Evolutionary conservation across 768 basidiomycete species (phyloP), one percentile per base, ranked within the genome.

Genomic region (Imleria badia): DNA sequence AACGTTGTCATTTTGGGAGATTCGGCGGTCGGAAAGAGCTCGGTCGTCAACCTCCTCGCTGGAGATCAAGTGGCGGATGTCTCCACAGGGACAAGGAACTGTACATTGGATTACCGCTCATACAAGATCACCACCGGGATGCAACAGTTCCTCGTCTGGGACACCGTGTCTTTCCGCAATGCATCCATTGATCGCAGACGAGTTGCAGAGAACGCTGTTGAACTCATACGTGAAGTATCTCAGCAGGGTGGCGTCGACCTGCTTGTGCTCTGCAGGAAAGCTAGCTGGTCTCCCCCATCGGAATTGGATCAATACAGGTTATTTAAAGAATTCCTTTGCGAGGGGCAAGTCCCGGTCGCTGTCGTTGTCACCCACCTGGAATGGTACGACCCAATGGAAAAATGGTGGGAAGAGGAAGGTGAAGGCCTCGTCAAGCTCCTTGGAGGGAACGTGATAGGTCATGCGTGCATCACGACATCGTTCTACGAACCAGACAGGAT

Each of bases 1-100:
- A 74, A 73, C 41, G 49, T 72, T 19, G 55, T 75, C 20, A 26
- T 76, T 10, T 75, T 75, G 42, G 74, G 74, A 1, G 69, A 73
- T 47, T 15, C 35, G 9, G 51, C 36, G 5, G 34, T 14, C 5
- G 67, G 65, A 3, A 45, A 45, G 19, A 33, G 30, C n/a, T 33
- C 44, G 6, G 12, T 45, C 19, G 7, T 45, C 13, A 33, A 75
- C n/a, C 43, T 52, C 12, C 10, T 52, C 0, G 26, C 14, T 13
- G 43, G 36, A 10, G 0, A 7, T 19, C n/a, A 7, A 6, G 36
- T 23, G 6, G 41, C 51, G 11, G 1, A 11, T n/a, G n/a, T n/a
- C n/a, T n/a, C n/a, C n/a, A 17, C 44, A 23, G 14, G 9, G 26
- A 29, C 30, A 5, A 15, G 10, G 0, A 9, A 3, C n/a, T 45